These are phyloP conservation scores for Verticillium dahliae DNA, from an alignment of 2,329 filamentous ascomycete species.

Conservation along the genomic window DNA sequence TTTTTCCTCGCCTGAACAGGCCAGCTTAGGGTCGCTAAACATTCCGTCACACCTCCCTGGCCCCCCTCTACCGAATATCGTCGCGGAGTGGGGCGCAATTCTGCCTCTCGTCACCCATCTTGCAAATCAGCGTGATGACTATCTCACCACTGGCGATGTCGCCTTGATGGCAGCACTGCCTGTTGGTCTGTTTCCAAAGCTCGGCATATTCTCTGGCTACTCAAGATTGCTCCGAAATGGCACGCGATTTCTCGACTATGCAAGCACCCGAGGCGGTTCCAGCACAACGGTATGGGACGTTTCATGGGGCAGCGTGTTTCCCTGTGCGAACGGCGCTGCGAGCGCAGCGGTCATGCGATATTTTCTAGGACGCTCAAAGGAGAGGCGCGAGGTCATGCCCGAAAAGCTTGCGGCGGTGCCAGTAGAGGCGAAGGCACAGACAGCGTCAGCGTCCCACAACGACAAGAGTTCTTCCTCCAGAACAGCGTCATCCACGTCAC, in stretches of 20 bases:
- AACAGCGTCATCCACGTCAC: background rate
- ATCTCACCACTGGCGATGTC: background rate
- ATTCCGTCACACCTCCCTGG: background rate
- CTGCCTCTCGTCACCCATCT: background rate
- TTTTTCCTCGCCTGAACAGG: background rate
- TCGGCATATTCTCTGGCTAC: background rate
- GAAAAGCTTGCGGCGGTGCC: background rate
- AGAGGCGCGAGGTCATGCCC: background rate
- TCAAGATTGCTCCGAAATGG: background rate
- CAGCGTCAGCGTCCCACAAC: background rate
- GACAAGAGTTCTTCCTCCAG: background rate
- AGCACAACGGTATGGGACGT: slow-evolving; percentile 16
- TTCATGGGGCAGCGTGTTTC: slow-evolving; percentile 18
- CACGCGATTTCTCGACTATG: slow-evolving; percentile 1
- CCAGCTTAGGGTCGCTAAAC: background rate
- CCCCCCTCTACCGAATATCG: background rate
- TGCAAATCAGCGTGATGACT: background rate
- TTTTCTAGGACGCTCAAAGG: background rate
- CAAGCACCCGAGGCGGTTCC: slow-evolving; percentile 2
- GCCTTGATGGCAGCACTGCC: background rate
- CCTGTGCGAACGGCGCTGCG: slow-evolving; percentile 17
- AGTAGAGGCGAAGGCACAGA: background rate
- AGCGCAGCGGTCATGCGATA: background rate
- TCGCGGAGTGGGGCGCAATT: background rate
- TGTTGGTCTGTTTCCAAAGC: background rate